phyloP scores from a whole-genome alignment of 129 eudicot genomes.

The Kitagawia praeruptora region DNA sequence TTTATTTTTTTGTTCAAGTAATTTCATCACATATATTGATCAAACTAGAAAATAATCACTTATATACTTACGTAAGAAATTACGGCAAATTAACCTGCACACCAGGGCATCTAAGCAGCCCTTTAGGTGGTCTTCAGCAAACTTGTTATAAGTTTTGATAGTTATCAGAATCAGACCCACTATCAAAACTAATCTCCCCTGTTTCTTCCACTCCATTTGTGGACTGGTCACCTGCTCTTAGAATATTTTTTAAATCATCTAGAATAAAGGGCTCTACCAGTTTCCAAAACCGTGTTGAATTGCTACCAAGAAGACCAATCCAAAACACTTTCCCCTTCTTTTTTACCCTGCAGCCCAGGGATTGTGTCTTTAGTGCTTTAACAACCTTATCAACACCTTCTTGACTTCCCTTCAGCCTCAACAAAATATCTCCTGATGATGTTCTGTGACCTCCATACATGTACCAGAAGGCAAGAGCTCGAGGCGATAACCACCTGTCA shows the following conservation, averaged over 20 bases:
- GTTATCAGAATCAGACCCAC: slow-evolving; percentile 23
- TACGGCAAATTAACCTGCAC: background rate
- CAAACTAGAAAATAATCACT: background rate
- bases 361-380: slow-evolving; percentile 40
- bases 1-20: no score
- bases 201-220: slow-evolving; percentile 19
- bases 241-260: slow-evolving; percentile 38
- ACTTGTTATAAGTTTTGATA: slow-evolving; percentile 23
- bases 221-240: slow-evolving; percentile 33
- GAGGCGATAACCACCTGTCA: slow-evolving; percentile 84
- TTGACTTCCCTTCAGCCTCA: slow-evolving; percentile 66
- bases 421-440: slow-evolving; percentile 67
- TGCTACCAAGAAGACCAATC: slow-evolving; percentile 77
- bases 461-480: slow-evolving; percentile 95
- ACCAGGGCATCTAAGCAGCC: background rate
- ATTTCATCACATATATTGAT: no score
- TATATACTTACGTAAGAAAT: background rate
- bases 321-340: slow-evolving; percentile 59
- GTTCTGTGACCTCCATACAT: slow-evolving; percentile 88
- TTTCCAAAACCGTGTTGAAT: slow-evolving; percentile 58
- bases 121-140: slow-evolving; percentile 18
- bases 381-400: slow-evolving; percentile 55
- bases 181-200: slow-evolving; percentile 20
- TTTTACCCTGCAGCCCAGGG: slow-evolving; percentile 58
- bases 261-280: slow-evolving; percentile 60